Base-by-base conservation (phyloP, 306 rosid genomes). In the Elaeagnus macrophylla region DNA sequence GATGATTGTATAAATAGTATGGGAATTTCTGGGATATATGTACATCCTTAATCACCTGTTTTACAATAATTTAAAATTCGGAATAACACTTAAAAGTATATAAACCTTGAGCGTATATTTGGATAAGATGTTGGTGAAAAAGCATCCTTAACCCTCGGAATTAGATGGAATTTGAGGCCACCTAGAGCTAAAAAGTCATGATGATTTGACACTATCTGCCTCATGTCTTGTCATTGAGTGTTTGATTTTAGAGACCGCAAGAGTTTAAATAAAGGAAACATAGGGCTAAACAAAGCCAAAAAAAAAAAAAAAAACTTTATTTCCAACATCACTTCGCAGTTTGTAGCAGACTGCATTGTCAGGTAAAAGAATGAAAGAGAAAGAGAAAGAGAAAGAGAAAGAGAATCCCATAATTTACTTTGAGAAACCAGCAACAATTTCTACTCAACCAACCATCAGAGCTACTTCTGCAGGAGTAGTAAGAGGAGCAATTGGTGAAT, bases 331-430 rank as follows among this genome's bases (percentile, higher is more conserved):
- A 51, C 60, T 69, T 54, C 67, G 72, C 74, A 69, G 57, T 60
- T 69, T 75, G 81, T 78, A 80, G 72, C 86, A 84, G 73, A 76
- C 63, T 59, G 69, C 83, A 70, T 76, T 78, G 81, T 75, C 77
- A 66, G 60, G 60, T 59, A 51, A 39, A 45, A 44, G n/a, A n/a
- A n/a, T n/a, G 53, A 37, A 68, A 16, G 18, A 9, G 13, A 47
- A 43, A 25, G 16, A 14, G 32, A 64, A 40, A 41, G 37, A 50
- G 39, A 19, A 49, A 52, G 48, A 63, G 53, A 56, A 57, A 60
- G 72, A 57, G 65, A 51, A 48, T 64, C 32, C 67, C 75, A 75
- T 74, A 50, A 57, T 75, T 63, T 67, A 67, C 46, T 25, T 25
- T 25, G 32, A 60, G 50, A 67, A 25, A 25, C 32, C 52, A 59